phyloP scores from a whole-genome alignment of 495 filamentous ascomycete species.

The Lentithecium fluviatile region DNA sequence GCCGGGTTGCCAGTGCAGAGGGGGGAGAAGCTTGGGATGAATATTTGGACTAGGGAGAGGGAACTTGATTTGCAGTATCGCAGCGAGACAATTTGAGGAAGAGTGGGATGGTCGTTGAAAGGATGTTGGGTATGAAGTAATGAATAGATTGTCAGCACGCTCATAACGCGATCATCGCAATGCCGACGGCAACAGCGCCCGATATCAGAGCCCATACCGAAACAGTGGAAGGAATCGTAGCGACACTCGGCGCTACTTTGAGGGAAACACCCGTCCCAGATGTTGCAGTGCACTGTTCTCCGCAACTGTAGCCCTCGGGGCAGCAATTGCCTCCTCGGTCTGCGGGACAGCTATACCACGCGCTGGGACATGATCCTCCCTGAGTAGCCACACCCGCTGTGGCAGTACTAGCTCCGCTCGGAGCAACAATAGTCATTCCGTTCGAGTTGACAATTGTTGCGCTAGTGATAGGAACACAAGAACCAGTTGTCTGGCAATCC shows the following conservation, averaged over 20 bases:
- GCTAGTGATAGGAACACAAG: constrained; percentile 52
- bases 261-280: constrained; percentile 11
- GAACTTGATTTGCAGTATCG: constrained; percentile 24
- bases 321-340: constrained; percentile 32
- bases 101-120: neutral
- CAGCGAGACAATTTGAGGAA: constrained; percentile 18
- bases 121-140: constrained; percentile 5
- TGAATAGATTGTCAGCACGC: neutral
- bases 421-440: constrained; percentile 67
- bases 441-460: constrained; percentile 60
- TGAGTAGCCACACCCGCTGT: constrained; percentile 16
- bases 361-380: constrained; percentile 27
- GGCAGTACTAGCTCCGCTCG: constrained; percentile 45
- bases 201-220: constrained; percentile 15
- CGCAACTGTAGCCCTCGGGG: constrained; percentile 28
- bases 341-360: constrained; percentile 33
- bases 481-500: constrained; percentile 67
- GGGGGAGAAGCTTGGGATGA: constrained; percentile 56
- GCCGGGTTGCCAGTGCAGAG: constrained; percentile 51
- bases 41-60: constrained; percentile 51
- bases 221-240: neutral
- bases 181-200: constrained; percentile 4
- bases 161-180: constrained; percentile 23
- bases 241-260: constrained; percentile 27
- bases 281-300: constrained; percentile 32